phyloP scores from a whole-genome alignment of 106 monocot species.

The Dendrobium nobile region DNA sequence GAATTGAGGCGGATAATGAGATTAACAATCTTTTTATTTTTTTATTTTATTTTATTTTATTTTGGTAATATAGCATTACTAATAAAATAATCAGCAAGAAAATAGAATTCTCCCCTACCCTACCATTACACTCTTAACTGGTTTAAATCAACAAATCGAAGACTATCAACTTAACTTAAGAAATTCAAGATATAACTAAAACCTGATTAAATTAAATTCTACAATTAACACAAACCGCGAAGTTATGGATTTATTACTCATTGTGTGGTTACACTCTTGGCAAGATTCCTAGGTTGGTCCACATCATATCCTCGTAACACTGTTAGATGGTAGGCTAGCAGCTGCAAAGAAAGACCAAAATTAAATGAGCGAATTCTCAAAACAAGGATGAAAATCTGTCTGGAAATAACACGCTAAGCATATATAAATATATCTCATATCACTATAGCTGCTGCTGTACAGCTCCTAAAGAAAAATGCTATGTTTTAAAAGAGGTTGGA shows the following conservation, averaged over 20 bases:
- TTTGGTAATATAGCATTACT: too few relatives aligned
- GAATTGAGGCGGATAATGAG: too few relatives aligned
- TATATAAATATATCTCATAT: not conserved
- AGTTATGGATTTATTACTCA: conserved; percentile 19
- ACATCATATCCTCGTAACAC: conserved; percentile 87
- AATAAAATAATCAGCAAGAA: not conserved
- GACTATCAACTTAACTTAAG: not conserved
- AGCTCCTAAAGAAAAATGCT: not conserved
- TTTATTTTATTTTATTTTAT: too few relatives aligned
- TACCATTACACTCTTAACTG: not conserved
- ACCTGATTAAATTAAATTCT: not conserved
- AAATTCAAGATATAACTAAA: not conserved
- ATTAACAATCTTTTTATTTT: too few relatives aligned
- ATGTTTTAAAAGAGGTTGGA: not conserved
- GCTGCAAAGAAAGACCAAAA: conserved; percentile 25
- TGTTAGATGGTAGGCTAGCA: conserved; percentile 89
- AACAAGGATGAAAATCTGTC: not conserved
- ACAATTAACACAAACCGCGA: not conserved
- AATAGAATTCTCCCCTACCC: not conserved
- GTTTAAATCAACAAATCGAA: not conserved
- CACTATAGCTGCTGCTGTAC: not conserved
- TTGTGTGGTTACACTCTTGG: conserved; percentile 92
- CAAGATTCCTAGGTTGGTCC: conserved; percentile 93
- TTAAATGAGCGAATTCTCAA: not conserved
- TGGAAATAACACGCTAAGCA: not conserved